Percentiles rank a stretch among this genome's conserved stretches.
These are phyloP conservation scores for Ananas comosus DNA, from an alignment of 176 grass and related monocot genomes.

Conservation along the genomic window DNA sequence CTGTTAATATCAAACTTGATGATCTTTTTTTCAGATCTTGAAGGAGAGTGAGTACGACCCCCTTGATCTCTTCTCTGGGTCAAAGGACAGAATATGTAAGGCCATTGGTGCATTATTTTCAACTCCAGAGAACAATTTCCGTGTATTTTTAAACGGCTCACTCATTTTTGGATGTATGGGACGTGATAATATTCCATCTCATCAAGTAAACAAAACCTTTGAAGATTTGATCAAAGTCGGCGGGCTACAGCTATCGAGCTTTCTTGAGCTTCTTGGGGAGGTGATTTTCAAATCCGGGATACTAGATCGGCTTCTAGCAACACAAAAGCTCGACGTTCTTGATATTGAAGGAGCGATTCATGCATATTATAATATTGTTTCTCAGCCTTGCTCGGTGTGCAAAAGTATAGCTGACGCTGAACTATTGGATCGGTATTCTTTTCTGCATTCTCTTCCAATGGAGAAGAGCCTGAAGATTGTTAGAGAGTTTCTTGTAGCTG, in stretches of 20 bases:
- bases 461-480: slow-evolving; percentile 61
- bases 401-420: slow-evolving; percentile 42
- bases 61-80: slow-evolving; percentile 83
- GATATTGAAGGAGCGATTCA: slow-evolving; percentile 96
- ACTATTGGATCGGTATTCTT: slow-evolving; percentile 40
- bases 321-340: slow-evolving; percentile 79
- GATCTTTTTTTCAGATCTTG: slow-evolving; percentile 43
- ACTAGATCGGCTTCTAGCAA: slow-evolving; percentile 43
- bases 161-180: slow-evolving; percentile 76
- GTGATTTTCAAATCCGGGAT: slow-evolving; percentile 53
- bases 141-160: slow-evolving; percentile 69
- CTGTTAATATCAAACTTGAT: not conserved
- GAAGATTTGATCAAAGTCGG: slow-evolving; percentile 41
- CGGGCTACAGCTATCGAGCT: slow-evolving; percentile 44
- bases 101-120: slow-evolving; percentile 65
- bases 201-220: slow-evolving; percentile 33
- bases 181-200: slow-evolving; percentile 33
- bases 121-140: slow-evolving; percentile 81
- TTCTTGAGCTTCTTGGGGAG: slow-evolving; percentile 63
- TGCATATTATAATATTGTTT: slow-evolving; percentile 62
- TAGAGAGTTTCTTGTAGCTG: slow-evolving; percentile 69
- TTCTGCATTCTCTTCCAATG: slow-evolving; percentile 58
- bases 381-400: slow-evolving; percentile 63
- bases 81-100: slow-evolving; percentile 65
- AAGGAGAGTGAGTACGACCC: slow-evolving; percentile 70